These are phyloP conservation scores for Trichoderma sp. DNA, from an alignment of 2,329 filamentous ascomycete species.

Conservation along the genomic window DNA sequence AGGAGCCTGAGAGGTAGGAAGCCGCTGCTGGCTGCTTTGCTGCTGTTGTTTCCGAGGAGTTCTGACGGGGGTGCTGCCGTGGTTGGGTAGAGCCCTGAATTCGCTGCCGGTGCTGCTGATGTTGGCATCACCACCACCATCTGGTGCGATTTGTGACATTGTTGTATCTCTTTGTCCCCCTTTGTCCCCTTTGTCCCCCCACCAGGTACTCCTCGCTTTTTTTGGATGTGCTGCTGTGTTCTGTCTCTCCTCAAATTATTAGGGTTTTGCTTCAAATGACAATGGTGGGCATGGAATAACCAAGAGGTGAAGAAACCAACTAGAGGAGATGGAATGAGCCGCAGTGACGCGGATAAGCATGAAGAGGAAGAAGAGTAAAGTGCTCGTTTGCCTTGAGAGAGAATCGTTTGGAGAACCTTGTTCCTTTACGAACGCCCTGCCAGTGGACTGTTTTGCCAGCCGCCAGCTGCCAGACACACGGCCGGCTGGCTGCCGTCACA, in stretches of 20 bases:
- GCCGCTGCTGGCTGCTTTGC: not conserved
- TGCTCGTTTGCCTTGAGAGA: not conserved
- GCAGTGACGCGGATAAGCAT: not conserved
- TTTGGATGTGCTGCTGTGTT: not conserved
- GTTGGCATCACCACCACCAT: no score
- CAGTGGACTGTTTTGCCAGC: not conserved
- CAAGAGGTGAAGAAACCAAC: not conserved
- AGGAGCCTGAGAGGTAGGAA: no score
- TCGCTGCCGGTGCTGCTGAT: not conserved
- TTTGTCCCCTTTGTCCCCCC: not conserved
- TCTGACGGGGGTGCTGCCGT: not conserved
- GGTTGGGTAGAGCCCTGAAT: not conserved
- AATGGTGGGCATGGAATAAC: not conserved
- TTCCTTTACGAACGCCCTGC: no score
- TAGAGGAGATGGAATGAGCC: not conserved
- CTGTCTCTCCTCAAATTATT: not conserved
- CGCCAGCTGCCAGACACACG: conserved; percentile 1
- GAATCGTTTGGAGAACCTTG: not conserved
- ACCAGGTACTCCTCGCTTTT: not conserved
- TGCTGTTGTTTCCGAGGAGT: not conserved
- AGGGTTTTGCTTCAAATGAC: not conserved
- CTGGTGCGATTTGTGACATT: not conserved
- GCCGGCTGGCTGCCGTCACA: not conserved
- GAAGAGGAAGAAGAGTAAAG: not conserved
- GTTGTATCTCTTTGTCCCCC: not conserved